Evolutionary conservation across 805 yeast species (phyloP), one percentile per base, ranked within the genome.

Genomic region (Kregervanrija delftensis): DNA sequence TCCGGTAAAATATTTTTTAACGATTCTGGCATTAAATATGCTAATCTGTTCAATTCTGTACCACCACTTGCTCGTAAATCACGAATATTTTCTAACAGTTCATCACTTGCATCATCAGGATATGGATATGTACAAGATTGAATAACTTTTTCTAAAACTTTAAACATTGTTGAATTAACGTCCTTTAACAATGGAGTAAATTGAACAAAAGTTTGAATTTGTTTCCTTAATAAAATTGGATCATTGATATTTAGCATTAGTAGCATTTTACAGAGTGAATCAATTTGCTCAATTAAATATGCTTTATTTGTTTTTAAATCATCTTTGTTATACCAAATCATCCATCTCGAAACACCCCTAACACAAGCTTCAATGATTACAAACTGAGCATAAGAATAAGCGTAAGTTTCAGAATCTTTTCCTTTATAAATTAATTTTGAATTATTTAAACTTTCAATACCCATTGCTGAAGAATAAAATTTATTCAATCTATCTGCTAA

Each of bases 331-430:
- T 87, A 89, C 96, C 97, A 91, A 13, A 88, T 80, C 55, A 87
- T 79, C 99, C 99, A 95, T 58, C 99, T 77, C 11, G 93, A 81
- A 17, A 95, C 83, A 33, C 98, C 99, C 48, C 96, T 76, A 32
- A 93, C 77, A 53, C 95, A 83, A 33, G 96, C 83, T 63, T 91
- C 98, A 28, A 89, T 86, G 22, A 89, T 79, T 58, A 81, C 82
- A 49, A 93, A 80, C 59, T 89, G 96, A 0, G 95, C 77, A 43
- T 82, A 74, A 0, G 95, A 93, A 48, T 79, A 74, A 37, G 84
- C 73, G 58, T 77, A 86, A 5, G 96, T 84, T 47, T 83, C 78
- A 2, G 78, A 72, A 42, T 70, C 69, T 49, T 74, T 84, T 1
- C 76, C 76, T 46, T 72, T 73, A 47, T 75, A 74, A 39, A 73